These are phyloP conservation scores for Leccinum cinnamomeum DNA, from an alignment of 1,284 basidiomycete genomes.

Conservation along the genomic window DNA sequence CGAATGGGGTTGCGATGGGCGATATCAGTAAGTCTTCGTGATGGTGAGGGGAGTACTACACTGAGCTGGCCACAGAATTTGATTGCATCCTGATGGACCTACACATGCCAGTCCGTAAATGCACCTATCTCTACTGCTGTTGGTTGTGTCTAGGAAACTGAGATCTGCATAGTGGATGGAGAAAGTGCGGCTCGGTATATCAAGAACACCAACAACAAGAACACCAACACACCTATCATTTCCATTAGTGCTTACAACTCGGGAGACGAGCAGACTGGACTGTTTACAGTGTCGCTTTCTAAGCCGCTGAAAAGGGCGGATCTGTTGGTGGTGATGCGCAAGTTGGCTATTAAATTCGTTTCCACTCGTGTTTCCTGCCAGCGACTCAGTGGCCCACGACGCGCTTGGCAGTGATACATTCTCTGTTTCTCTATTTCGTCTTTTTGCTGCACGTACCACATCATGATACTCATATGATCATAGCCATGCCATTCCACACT, in stretches of 20 bases:
- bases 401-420: conserved; percentile 12
- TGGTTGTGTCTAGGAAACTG: conserved; percentile 1
- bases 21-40: conserved; percentile 76
- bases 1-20: conserved; percentile 95
- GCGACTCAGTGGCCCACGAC: conserved; percentile 10
- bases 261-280: conserved; percentile 67
- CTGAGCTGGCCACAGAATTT: no score
- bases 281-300: conserved; percentile 83
- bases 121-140: no score
- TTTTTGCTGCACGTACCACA: conserved; percentile 33
- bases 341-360: conserved; percentile 58
- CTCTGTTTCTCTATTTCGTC: conserved; percentile 36
- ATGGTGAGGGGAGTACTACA: neutral
- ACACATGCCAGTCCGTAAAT: no score
- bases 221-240: conserved; percentile 86
- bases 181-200: conserved; percentile 92
- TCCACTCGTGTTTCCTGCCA: conserved; percentile 39
- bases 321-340: conserved; percentile 75
- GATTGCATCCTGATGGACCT: no score
- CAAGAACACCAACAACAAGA: conserved; percentile 92
- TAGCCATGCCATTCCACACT: conserved; percentile 29
- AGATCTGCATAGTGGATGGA: conserved; percentile 66
- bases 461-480: conserved; percentile 25
- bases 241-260: conserved; percentile 85
- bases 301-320: conserved; percentile 90